These are phyloP conservation scores for Bretschneidera sinensis DNA, from an alignment of 345 rosid genomes.

Conservation along the genomic window DNA sequence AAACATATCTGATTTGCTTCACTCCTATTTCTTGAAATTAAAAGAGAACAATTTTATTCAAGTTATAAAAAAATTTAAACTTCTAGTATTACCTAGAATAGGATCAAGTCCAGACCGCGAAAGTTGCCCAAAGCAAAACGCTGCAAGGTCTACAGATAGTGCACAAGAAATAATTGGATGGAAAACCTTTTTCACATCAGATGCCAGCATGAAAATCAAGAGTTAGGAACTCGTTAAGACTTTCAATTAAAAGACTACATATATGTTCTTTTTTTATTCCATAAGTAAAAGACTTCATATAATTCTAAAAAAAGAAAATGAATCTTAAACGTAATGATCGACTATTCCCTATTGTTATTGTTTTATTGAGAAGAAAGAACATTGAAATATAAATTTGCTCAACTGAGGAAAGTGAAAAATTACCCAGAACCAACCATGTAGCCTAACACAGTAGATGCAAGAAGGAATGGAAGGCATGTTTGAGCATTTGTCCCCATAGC, in stretches of 20 bases:
- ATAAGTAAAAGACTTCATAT: no score
- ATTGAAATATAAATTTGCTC: neutral
- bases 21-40: neutral
- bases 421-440: constrained; percentile 87
- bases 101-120: constrained; percentile 79
- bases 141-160: constrained; percentile 76
- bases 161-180: constrained; percentile 90
- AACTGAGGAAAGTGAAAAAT: constrained; percentile 12
- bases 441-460: constrained; percentile 86
- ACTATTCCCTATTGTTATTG: no score
- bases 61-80: neutral
- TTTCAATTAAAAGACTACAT: no score
- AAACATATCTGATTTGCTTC: neutral
- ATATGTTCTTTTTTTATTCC: no score
- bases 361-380: neutral
- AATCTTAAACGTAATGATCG: neutral
- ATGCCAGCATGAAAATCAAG: constrained; percentile 60
- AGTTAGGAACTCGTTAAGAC: no score
- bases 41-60: neutral
- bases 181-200: constrained; percentile 60
- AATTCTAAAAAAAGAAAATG: no score
- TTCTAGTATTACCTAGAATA: constrained; percentile 52
- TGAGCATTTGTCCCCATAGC: constrained; percentile 72
- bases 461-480: constrained; percentile 88
- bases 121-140: constrained; percentile 73